These are phyloP conservation scores for Niebla homalea DNA, from an alignment of 495 filamentous ascomycete species.

Conservation along the genomic window DNA sequence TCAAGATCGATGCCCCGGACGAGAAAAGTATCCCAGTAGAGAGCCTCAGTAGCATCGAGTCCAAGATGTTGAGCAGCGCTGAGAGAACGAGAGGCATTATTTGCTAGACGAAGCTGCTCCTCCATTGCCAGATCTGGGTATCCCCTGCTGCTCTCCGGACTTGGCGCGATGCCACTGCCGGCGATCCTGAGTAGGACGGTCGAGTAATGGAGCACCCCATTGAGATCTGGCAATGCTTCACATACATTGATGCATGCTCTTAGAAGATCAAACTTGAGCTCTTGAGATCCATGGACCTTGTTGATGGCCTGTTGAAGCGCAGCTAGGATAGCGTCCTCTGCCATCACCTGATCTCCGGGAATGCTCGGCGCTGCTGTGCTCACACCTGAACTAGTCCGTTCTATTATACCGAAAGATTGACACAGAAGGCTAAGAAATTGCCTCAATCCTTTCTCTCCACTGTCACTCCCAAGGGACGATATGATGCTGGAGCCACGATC, in stretches of 20 bases:
- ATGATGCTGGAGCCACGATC: background rate
- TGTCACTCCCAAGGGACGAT: background rate
- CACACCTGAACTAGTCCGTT: background rate
- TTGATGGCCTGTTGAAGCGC: conserved; percentile 37
- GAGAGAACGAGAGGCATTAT: conserved; percentile 74
- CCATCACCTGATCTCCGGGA: background rate
- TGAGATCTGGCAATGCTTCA: conserved; percentile 85
- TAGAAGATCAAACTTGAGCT: conserved; percentile 72
- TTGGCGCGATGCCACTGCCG: conserved; percentile 63
- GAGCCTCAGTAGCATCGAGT: conserved; percentile 50
- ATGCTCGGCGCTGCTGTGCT: conserved; percentile 5
- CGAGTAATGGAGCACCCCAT: conserved; percentile 74
- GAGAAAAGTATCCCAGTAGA: conserved; percentile 96
- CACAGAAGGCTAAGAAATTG: conserved; percentile 17
- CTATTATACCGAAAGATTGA: conserved; percentile 16
- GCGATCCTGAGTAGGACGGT: conserved; percentile 69
- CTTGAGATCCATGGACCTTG: conserved; percentile 49
- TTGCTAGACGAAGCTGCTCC: conserved; percentile 67
- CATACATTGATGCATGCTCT: conserved; percentile 77
- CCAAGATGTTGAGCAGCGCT: conserved; percentile 62
- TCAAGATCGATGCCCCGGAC: conserved; percentile 66
- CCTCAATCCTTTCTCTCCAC: conserved; percentile 13
- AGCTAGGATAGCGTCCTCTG: conserved; percentile 35
- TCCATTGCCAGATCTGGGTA: conserved; percentile 58
- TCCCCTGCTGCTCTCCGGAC: conserved; percentile 44